phyloP scores from a whole-genome alignment of 805 yeast species.

The Ogataea naganishii region DNA sequence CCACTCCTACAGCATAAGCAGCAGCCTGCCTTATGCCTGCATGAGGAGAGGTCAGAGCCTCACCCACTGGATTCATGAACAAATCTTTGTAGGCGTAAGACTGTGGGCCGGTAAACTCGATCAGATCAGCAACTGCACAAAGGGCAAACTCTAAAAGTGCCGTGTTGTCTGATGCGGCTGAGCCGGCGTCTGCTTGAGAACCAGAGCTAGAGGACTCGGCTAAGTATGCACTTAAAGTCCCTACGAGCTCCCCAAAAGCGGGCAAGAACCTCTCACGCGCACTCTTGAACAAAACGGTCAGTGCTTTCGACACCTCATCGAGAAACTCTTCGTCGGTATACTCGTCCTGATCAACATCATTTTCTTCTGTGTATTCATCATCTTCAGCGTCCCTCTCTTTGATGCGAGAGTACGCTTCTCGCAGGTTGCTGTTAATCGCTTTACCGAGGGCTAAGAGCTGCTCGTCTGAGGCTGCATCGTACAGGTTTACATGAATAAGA shows the following conservation, averaged over 20 bases:
- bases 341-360: constrained; percentile 78
- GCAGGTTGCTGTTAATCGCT: constrained; percentile 51
- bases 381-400: constrained; percentile 65
- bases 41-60: constrained; percentile 54
- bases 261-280: constrained; percentile 50
- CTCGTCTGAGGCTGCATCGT: constrained; percentile 42
- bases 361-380: constrained; percentile 83
- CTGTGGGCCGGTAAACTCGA: constrained; percentile 69
- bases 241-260: constrained; percentile 46
- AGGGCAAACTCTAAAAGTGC: constrained; percentile 70
- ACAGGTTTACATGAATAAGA: constrained; percentile 60
- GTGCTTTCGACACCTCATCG: constrained; percentile 74
- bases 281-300: constrained; percentile 62
- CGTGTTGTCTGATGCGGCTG: too few relatives aligned
- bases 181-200: too few relatives aligned
- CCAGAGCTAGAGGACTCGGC: too few relatives aligned
- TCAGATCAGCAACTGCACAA: constrained; percentile 69
- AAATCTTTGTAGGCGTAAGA: constrained; percentile 56
- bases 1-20: constrained; percentile 73
- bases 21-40: constrained; percentile 83
- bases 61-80: constrained; percentile 57
- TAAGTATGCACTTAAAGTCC: constrained; percentile 53
- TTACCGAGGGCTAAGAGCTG: constrained; percentile 50
- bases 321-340: constrained; percentile 83
- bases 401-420: constrained; percentile 63